Evolutionary conservation across 2,329 filamentous ascomycete genomes (phyloP), one percentile per base, ranked within the genome.

Genomic region (Mycosphaerella sp.): DNA sequence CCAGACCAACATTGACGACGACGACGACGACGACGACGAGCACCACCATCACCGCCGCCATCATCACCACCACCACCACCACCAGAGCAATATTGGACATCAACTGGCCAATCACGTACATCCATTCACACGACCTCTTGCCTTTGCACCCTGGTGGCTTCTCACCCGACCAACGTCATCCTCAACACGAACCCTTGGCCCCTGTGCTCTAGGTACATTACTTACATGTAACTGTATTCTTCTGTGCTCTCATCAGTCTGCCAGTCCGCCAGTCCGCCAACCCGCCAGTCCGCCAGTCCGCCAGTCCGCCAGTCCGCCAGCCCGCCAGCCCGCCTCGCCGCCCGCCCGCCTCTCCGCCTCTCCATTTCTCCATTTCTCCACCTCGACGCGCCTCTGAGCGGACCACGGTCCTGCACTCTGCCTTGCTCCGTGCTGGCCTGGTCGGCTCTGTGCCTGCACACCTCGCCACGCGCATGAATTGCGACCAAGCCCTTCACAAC

Each of bases 391-490:
- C 26, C 26, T 29, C 26, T 29, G 6, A 29, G 26, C 6, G 26
- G 26, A 61, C 39, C 39, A 26, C 40, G 10, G 39, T 21, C 39
- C 23, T 31, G 10, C 39, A 44, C 2, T 51, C 38, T 42, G 47
- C 14, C n/a, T 40, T 42, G 11, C 29, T 32, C 2, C 31, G 46
- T 53, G 50, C 52, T 61, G 61, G 62, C 63, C 62, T 63, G 63
- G 62, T 66, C 63, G 63, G 63, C 62, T 62, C 57, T 56, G 51
- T 41, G 56, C 34, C 47, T 36, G 41, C 6, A 26, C 31, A n/a
- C 12, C 21, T 42, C 11, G 29, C 29, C 38, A 48, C 56, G 60
- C 63, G 62, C 56, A 66, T 66, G 64, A 59, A 45, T 48, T 45
- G 38, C 50, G 42, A 48, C 42, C 49, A 48, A 47, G 45, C 45